Evolutionary conservation across 306 rosid genomes (phyloP), one percentile per base, ranked within the genome.

Genomic region (Adenanthera pavonina): DNA sequence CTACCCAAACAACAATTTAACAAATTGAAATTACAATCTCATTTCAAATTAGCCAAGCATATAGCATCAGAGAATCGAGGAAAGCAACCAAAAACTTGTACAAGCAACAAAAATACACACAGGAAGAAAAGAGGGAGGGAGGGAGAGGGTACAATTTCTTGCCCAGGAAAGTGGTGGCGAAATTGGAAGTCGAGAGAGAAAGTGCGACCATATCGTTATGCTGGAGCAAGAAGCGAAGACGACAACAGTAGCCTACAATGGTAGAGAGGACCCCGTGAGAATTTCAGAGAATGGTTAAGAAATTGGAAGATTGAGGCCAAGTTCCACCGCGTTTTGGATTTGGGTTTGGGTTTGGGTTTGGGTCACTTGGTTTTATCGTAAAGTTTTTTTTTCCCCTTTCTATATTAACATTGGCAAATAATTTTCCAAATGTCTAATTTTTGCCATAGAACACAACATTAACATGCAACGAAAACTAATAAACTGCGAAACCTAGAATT

Each of bases 131-230:
- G 48, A 35, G 69, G 57, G 60, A 52, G 76, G 48, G 78, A 20
- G 81, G 5, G 41, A 38, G 41, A 0, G 41, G 15, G 35, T 87
- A 95, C 98, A 86, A 82, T 53, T 84, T 91, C 3, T 72, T 83
- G 78, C 85, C 81, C 85, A 93, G 86, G 71, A 90, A 85, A 51
- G 92, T 41, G 71, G 87, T 49, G 69, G 92, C 35, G 84, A 91
- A 79, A 62, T 76, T 82, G 35, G 94, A 88, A 62, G 85, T 35
- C 17, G 97, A 86, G 65, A 89, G 86, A 62, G 90, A 84, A 72
- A 89, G 77, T 44, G 92, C 78, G 30, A 69, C 87, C 99, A 95
- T 95, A 48, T 44, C 61, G 70, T n/a, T 13, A 76, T 34, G 47
- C 71, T 54, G 52, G 43, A 16, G n/a, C 9, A 80, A 66, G 47